These are phyloP conservation scores for Meira nashicola DNA, from an alignment of 1,284 basidiomycete genomes.

Conservation along the genomic window DNA sequence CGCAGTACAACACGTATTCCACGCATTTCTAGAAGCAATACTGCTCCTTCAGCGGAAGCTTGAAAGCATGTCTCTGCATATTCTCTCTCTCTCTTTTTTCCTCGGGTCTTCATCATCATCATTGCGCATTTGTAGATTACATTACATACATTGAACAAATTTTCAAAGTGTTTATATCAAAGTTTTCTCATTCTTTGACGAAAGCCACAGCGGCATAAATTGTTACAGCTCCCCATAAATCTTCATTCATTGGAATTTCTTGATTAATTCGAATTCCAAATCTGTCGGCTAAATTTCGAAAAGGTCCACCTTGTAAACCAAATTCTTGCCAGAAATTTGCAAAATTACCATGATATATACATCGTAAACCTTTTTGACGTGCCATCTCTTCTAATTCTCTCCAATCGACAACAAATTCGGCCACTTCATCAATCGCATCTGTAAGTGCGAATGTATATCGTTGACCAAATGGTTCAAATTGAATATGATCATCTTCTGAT, in stretches of 20 bases:
- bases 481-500: constrained; percentile 53
- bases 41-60: background rate
- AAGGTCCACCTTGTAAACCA: constrained; percentile 12
- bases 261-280: constrained; percentile 22
- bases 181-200: constrained; percentile 20
- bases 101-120: background rate
- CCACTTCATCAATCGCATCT: constrained; percentile 87
- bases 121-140: too few species aligned
- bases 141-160: too few species aligned
- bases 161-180: background rate
- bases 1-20: constrained; percentile 1
- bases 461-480: constrained; percentile 67
- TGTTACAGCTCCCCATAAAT: constrained; percentile 46
- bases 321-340: constrained; percentile 41
- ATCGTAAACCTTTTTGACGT: constrained; percentile 69
- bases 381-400: constrained; percentile 84
- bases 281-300: constrained; percentile 34
- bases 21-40: background rate
- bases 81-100: background rate
- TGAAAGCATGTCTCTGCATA: background rate
- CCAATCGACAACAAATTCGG: constrained; percentile 94
- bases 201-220: constrained; percentile 49
- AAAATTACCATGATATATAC: constrained; percentile 78
- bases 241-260: constrained; percentile 28
- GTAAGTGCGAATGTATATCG: constrained; percentile 87